phyloP scores from a whole-genome alignment of 2,329 filamentous ascomycete genomes.

The Aspergillus oerlinghausenensis region DNA sequence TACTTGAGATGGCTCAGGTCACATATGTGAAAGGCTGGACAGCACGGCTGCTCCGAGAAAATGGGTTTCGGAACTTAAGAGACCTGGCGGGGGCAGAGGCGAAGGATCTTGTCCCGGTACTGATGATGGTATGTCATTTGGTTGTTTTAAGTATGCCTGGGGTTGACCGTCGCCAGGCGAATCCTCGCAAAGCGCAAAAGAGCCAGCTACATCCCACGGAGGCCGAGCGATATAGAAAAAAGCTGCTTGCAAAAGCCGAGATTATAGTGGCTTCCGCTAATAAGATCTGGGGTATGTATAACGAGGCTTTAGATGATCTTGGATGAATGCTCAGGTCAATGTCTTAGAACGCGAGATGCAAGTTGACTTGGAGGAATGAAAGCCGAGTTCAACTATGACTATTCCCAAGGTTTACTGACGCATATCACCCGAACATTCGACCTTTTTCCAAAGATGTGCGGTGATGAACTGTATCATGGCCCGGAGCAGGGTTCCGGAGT shows the following conservation, averaged over 20 bases:
- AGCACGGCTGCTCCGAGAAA: conserved; percentile 70
- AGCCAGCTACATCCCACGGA: conserved; percentile 53
- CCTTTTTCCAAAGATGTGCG: not conserved
- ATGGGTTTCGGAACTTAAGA: conserved; percentile 65
- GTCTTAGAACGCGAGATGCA: conserved; percentile 34
- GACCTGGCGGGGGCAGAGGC: conserved; percentile 65
- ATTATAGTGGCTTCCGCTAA: conserved; percentile 66
- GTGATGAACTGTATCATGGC: no score
- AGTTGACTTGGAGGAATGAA: conserved; percentile 32
- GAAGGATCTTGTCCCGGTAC: conserved; percentile 63
- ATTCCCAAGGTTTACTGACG: not conserved
- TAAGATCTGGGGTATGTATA: conserved; percentile 55
- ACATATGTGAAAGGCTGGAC: conserved; percentile 74
- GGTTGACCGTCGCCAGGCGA: conserved; percentile 46
- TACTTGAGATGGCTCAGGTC: conserved; percentile 66
- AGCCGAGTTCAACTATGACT: not conserved
- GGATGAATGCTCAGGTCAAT: not conserved
- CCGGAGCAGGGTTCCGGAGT: no score
- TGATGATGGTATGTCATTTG: conserved; percentile 57
- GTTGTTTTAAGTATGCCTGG: no score
- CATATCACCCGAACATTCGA: not conserved
- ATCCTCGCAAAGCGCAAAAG: conserved; percentile 55
- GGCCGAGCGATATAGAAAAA: conserved; percentile 58
- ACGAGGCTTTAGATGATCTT: not conserved
- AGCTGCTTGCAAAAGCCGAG: conserved; percentile 62